These are phyloP conservation scores for Plenodomus biglobosus DNA, from an alignment of 2,329 filamentous ascomycete genomes.

Conservation along the genomic window DNA sequence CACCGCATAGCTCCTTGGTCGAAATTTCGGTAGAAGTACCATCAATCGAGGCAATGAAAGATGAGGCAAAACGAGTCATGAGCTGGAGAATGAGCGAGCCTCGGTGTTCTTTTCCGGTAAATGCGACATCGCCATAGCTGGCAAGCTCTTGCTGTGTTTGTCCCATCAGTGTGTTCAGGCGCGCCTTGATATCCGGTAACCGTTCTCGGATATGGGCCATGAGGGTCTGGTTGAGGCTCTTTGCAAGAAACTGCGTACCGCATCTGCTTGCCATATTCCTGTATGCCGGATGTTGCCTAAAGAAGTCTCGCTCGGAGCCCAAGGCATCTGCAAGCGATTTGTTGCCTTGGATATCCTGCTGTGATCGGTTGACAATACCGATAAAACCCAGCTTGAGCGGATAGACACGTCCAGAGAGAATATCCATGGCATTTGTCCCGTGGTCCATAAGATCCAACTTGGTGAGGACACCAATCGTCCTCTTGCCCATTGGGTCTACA, in stretches of 20 bases:
- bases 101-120: constrained; percentile 94
- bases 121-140: constrained; percentile 96
- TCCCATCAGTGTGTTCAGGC: constrained; percentile 98
- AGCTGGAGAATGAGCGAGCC: constrained; percentile 93
- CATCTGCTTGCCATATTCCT: constrained; percentile 92
- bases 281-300: constrained; percentile 95
- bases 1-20: constrained; percentile 94
- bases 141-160: constrained; percentile 98
- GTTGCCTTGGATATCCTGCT: constrained; percentile 95
- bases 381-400: constrained; percentile 97
- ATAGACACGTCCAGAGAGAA: constrained; percentile 95
- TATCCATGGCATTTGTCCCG: constrained; percentile 95
- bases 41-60: constrained; percentile 97
- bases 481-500: constrained; percentile 90
- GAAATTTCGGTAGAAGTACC: constrained; percentile 98
- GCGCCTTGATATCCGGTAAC: constrained; percentile 95
- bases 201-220: constrained; percentile 97
- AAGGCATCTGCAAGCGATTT: constrained; percentile 94
- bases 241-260: constrained; percentile 91
- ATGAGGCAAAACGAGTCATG: constrained; percentile 97
- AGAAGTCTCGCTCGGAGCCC: constrained; percentile 88
- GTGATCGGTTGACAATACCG: constrained; percentile 94
- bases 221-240: constrained; percentile 89
- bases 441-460: constrained; percentile 99
- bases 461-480: constrained; percentile 95